Base-by-base conservation (phyloP, 495 filamentous ascomycete species). In the Glutinoglossum americanum region DNA sequence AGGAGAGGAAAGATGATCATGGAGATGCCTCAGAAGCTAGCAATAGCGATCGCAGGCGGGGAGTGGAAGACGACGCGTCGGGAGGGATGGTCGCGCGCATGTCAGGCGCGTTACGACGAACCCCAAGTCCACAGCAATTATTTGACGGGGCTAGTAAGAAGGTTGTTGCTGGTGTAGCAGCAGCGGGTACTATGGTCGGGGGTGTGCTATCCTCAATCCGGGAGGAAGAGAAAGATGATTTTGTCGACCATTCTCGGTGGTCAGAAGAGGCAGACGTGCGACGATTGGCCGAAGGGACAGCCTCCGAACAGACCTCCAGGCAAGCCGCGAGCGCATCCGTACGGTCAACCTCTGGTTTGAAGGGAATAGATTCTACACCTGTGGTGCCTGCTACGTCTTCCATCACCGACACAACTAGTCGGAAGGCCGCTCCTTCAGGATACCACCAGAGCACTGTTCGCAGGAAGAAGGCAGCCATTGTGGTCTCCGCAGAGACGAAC, bases 121-220 rank as follows among this genome's bases (percentile, higher is more conserved):
- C 88, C 5, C 86, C 89, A 10, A 93, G 86, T 64, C 89, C 89
- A 27, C 87, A 93, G 64, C 85, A 93, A 68, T 76, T 94, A 59
- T 77, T 89, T 60, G 85, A 90, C 65, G 80, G 76, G 32, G 87
- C 87, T 0, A 81, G 80, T 64, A 81, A 80, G 66, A 81, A 76
- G 54, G 82, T 93, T 25, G 79, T 76, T 0, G 87, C 87, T 11
- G 83, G 88, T 0, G 72, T 94, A 59, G 83, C 85, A 9, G 89
- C 89, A 27, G 87, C 86, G n/a, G 85, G 87, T 7, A 82, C 81
- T 21, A 84, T 75, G 19, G 78, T 89, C 30, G 85, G 85, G 23
- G 83, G 72, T 57, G 86, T 83, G n/a, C 71, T 96, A 57, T 82
- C 83, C 35, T 81, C 85, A 13, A 94, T 95, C 47, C 75, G 82